Percentiles rank a stretch among this genome's conserved stretches.
Conservation (phyloP, 768 basidiomycete genomes). For the Rhodotorula taiwanensis region DNA sequence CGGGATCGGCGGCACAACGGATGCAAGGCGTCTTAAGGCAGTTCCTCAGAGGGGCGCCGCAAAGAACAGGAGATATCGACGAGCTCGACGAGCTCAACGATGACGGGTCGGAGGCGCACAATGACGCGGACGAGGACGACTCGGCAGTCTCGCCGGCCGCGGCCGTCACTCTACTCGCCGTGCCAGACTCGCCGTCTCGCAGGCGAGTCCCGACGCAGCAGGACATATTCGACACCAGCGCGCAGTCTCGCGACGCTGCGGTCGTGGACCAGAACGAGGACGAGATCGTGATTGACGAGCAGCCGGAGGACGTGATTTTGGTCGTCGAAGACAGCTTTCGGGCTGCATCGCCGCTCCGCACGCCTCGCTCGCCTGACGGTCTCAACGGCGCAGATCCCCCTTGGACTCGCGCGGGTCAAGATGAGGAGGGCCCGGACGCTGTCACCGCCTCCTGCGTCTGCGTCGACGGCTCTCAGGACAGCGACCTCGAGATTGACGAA, state of each 20-base stretch:
- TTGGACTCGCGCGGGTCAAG: too few relatives aligned
- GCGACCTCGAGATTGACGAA: neutral
- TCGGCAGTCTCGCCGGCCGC: too few relatives aligned
- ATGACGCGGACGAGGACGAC: neutral
- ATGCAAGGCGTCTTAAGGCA: neutral
- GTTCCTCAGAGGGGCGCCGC: constrained; percentile 6
- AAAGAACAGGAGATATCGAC: neutral
- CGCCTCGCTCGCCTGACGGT: neutral
- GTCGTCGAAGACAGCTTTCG: neutral
- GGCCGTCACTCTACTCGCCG: too few relatives aligned
- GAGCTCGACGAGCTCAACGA: neutral
- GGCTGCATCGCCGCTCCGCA: neutral
- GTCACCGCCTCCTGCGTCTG: constrained; percentile 15
- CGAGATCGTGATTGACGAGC: neutral
- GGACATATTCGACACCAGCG: too few relatives aligned
- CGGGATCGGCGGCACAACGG: too few relatives aligned
- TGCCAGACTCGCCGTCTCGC: too few relatives aligned
- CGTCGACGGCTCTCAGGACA: constrained; percentile 10
- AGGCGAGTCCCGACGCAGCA: too few relatives aligned
- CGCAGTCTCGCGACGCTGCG: too few relatives aligned
- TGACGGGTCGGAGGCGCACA: neutral
- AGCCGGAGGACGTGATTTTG: neutral
- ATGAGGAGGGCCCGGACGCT: constrained; percentile 4
- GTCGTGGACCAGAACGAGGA: neutral
- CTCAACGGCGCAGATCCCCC: too few relatives aligned